These are phyloP conservation scores for Lasiosphaeriaceae sp. DNA, from an alignment of 495 filamentous ascomycete species.

Conservation along the genomic window DNA sequence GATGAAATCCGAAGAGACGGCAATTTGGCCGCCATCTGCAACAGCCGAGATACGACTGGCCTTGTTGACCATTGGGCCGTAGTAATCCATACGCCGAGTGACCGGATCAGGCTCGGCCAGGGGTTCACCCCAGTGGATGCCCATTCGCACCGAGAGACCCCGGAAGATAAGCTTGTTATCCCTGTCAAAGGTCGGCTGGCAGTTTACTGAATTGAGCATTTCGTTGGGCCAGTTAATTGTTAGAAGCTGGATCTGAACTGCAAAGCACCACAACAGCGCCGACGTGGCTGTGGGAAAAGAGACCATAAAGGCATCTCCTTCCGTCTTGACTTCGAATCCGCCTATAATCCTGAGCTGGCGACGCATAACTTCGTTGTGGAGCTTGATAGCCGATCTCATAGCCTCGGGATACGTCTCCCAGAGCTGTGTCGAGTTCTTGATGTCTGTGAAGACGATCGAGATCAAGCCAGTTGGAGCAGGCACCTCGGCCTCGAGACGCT, in stretches of 20 bases:
- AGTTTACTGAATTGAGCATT: slow-evolving; percentile 80
- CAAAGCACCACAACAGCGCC: slow-evolving; percentile 92
- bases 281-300: slow-evolving; percentile 94
- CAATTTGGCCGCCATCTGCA: slow-evolving; percentile 97
- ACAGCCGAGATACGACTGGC: slow-evolving; percentile 87
- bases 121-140: slow-evolving; percentile 89
- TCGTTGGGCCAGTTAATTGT: slow-evolving; percentile 91
- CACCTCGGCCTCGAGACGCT: slow-evolving; percentile 81
- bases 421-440: slow-evolving; percentile 96
- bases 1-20: slow-evolving; percentile 94
- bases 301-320: slow-evolving; percentile 99
- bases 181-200: slow-evolving; percentile 73
- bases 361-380: slow-evolving; percentile 94
- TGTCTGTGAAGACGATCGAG: slow-evolving; percentile 96
- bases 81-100: slow-evolving; percentile 98
- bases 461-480: slow-evolving; percentile 85
- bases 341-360: slow-evolving; percentile 89
- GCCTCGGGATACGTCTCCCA: slow-evolving; percentile 94
- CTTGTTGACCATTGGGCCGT: slow-evolving; percentile 98
- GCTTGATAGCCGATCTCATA: slow-evolving; percentile 92
- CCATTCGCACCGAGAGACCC: slow-evolving; percentile 94
- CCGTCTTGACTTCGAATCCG: slow-evolving; percentile 98
- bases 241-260: slow-evolving; percentile 81
- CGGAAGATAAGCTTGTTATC: slow-evolving; percentile 88
- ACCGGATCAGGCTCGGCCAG: slow-evolving; percentile 95